Evolutionary conservation across 2,329 filamentous ascomycete species (phyloP), one percentile per base, ranked within the genome.

Genomic region (Graphilbum ipis-grandicollis): DNA sequence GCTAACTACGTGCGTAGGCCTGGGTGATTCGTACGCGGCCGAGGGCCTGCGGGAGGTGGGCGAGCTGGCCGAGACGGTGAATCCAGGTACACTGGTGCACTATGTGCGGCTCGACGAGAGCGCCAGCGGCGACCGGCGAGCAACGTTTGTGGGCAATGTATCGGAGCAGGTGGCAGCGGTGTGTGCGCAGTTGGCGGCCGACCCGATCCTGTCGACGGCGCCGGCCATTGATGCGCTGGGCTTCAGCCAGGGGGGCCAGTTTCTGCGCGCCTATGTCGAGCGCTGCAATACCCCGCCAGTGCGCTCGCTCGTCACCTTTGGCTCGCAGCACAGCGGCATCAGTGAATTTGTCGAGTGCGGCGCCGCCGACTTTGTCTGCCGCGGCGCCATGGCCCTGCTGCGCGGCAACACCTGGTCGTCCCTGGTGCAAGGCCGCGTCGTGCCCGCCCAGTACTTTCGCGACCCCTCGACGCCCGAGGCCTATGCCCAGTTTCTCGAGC

Each of bases 371-470:
- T 80, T 77, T 64, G 52, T 93, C 4, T 98, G 90, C 60, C 75
- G 75, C 43, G 75, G 73, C 19, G 83, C 83, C 33, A 79, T 88
- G 58, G 76, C 74, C 0, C 60, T 94, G 31, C 62, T 98, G 37
- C 72, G 75, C 41, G 71, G 71, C 31, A 88, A 88, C 49, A 84
- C 80, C 3, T 98, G 85, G 83, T 73, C 71, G 29, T 52, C 57
- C 19, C 79, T 79, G 47, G 81, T 90, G 6, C 90, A 96, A 63
- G 65, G 62, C 36, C 71, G 71, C 15, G 65, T 96, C 9, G 82
- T 98, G 4, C 90, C 90, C 1, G 88, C 90, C 23, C 90, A 98
- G 62, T 98, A 98, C 62, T 96, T 79, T 63, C 79, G 88, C 36
- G 72, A 86, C 45, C 70, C 71, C 42, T 52, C 59, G 39, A 31